A percentile compares a stretch with the other conserved stretches of the same genome.
phyloP scores from a whole-genome alignment of 129 eudicot species.

The Saposhnikovia divaricata region DNA sequence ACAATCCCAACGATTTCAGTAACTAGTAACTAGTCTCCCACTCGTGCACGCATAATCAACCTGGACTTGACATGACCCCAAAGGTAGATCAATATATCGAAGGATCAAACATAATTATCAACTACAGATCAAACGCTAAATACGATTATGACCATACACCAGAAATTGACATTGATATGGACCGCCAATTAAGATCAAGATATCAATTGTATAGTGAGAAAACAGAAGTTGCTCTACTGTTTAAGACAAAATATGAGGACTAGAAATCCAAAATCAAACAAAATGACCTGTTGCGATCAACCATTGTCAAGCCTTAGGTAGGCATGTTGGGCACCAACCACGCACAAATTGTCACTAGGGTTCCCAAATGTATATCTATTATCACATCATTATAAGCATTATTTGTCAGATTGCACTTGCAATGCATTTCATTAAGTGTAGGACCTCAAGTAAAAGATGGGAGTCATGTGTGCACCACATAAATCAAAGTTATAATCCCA shows the following conservation, averaged over 20 bases:
- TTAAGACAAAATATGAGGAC: background rate
- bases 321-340: slow-evolving; percentile 11
- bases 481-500: background rate
- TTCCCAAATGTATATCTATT: background rate
- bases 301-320: background rate
- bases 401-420: slow-evolving; percentile 1
- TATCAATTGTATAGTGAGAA: background rate
- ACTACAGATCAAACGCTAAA: background rate
- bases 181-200: background rate
- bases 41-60: background rate
- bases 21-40: background rate
- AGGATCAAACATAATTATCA: background rate
- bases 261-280: background rate
- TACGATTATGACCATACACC: background rate
- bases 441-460: background rate
- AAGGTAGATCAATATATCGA: background rate
- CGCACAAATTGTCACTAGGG: background rate
- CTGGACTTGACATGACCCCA: background rate
- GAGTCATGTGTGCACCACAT: background rate
- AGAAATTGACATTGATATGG: background rate
- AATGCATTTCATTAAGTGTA: background rate
- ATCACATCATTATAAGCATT: background rate
- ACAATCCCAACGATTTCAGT: background rate
- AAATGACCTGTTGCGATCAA: background rate
- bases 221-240: background rate